Evolutionary conservation across 1,284 basidiomycete genomes (phyloP), one percentile per base, ranked within the genome.

Genomic region (Cutaneotrichosporon curvatum): DNA sequence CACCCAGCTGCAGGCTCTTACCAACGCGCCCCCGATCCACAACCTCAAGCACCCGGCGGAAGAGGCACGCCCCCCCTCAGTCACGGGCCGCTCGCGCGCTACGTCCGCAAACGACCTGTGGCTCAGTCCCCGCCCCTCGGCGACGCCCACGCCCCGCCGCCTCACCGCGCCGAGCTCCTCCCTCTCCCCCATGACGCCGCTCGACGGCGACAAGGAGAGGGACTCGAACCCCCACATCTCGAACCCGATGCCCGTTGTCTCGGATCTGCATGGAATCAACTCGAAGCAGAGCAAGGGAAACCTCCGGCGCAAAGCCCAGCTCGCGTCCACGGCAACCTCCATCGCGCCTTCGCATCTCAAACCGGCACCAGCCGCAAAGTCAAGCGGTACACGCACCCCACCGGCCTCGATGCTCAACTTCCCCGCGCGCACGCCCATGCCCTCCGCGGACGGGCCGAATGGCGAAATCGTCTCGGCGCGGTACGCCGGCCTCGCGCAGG

Each of bases 1-100:
- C 8, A 65, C 70, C 8, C 60, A 60, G 5, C 48, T 68, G 55
- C 38, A 50, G 14, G 55, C 63, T 3, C 53, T 70, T 4, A 59
- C 55, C 4, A 34, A 60, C 2, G 38, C 53, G 14, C 59, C 59
- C 18, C 59, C 59, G 14, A 44, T 60, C 16, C 46, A 45, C 18
- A 37, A 40, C 19, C 37, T 47, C 20, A 40, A 43, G 19, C 23
- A 31, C 20, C 35, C 32, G 8, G 32, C 32, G 9, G 32, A 34
- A 7, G 32, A 7, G 9, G 8, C 32, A n/a, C 32, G 32, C 31
- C 25, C n/a, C 31, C 20, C 2, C 20, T 20, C 11, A 28, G 18
- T 35, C 43, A 35, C 25, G 25, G 25, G 8, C 25, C 38, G 45
- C 19, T 19, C 9, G 2, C 45, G 42, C 4, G 38, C 45, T 10